These are phyloP conservation scores for Suillus luteus DNA, from an alignment of 768 basidiomycete genomes.

Conservation along the genomic window DNA sequence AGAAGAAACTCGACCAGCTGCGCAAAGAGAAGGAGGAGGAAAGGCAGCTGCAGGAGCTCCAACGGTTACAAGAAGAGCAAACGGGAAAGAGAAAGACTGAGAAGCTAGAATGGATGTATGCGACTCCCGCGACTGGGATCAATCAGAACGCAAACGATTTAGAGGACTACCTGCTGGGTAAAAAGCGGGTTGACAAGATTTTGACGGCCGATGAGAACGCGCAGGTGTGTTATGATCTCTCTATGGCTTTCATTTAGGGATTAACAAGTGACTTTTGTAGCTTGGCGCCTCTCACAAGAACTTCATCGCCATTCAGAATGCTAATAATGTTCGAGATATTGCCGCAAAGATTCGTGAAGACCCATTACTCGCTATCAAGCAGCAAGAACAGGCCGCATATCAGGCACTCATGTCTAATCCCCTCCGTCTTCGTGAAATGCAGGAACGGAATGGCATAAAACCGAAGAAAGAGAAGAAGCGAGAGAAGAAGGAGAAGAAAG, in stretches of 20 bases:
- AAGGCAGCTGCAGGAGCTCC: constrained; percentile 93
- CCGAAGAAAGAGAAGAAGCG: constrained; percentile 66
- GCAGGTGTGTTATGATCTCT: constrained; percentile 51
- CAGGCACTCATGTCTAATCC: constrained; percentile 86
- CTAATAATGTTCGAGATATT: constrained; percentile 85
- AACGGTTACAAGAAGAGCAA: constrained; percentile 91
- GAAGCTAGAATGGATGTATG: constrained; percentile 99
- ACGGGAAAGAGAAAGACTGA: constrained; percentile 94
- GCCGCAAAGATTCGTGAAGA: constrained; percentile 96
- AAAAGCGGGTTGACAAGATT: constrained; percentile 97
- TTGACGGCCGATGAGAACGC: constrained; percentile 90
- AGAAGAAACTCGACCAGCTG: constrained; percentile 96
- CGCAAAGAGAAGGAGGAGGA: constrained; percentile 99
- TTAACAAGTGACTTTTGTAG: constrained; percentile 39
- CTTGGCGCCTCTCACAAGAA: constrained; percentile 86
- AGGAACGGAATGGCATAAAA: constrained; percentile 80
- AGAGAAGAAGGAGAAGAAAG: constrained; percentile 52
- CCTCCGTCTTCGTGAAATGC: constrained; percentile 77
- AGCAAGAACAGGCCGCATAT: constrained; percentile 94
- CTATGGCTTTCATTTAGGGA: constrained; percentile 8
- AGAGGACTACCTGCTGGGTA: constrained; percentile 95
- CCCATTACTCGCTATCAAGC: constrained; percentile 95
- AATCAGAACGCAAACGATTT: constrained; percentile 86
- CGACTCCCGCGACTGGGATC: constrained; percentile 93
- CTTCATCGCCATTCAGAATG: constrained; percentile 94